Percentiles rank a stretch among this genome's conserved stretches.
Evolutionary conservation across 805 yeast genomes (phyloP).

Genomic region (Cyberlindnera samutprakarnensis): DNA sequence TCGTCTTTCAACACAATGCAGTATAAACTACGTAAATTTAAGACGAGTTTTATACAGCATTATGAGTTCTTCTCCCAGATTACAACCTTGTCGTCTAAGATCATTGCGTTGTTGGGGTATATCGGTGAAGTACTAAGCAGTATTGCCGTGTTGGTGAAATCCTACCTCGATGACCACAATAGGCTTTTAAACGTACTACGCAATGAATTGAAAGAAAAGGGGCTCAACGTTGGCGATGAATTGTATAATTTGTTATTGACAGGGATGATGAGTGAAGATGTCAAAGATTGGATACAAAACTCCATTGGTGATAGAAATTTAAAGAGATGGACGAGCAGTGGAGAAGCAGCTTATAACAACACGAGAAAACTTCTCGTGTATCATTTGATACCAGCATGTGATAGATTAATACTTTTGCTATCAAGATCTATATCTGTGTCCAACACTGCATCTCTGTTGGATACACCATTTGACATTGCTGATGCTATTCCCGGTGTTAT

Average conservation of each 20-base stretch:
- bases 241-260: slow-evolving; percentile 44
- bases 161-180: slow-evolving; percentile 30
- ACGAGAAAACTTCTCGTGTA: slow-evolving; percentile 40
- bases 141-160: slow-evolving; percentile 25
- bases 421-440: slow-evolving; percentile 34
- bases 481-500: slow-evolving; percentile 7
- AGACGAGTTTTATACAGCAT: slow-evolving; percentile 5
- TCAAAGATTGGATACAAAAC: slow-evolving; percentile 55
- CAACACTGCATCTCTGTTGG: slow-evolving; percentile 21
- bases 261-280: slow-evolving; percentile 41
- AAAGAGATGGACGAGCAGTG: slow-evolving; percentile 45
- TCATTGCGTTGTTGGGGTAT: slow-evolving; percentile 23
- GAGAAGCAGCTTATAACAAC: slow-evolving; percentile 43
- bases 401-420: slow-evolving; percentile 42
- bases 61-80: slow-evolving; percentile 12
- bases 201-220: slow-evolving; percentile 23
- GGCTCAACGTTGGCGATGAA: slow-evolving; percentile 29
- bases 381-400: slow-evolving; percentile 46
- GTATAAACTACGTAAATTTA: slow-evolving; percentile 12
- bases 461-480: slow-evolving; percentile 3
- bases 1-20: slow-evolving; percentile 16
- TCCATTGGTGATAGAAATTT: slow-evolving; percentile 62
- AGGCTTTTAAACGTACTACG: slow-evolving; percentile 29
- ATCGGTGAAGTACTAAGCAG: slow-evolving; percentile 26
- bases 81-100: slow-evolving; percentile 14